Percentiles rank a stretch among this genome's conserved stretches.
These are phyloP conservation scores for Lizonia empirigonia DNA, from an alignment of 2,329 filamentous ascomycete species.

Conservation along the genomic window DNA sequence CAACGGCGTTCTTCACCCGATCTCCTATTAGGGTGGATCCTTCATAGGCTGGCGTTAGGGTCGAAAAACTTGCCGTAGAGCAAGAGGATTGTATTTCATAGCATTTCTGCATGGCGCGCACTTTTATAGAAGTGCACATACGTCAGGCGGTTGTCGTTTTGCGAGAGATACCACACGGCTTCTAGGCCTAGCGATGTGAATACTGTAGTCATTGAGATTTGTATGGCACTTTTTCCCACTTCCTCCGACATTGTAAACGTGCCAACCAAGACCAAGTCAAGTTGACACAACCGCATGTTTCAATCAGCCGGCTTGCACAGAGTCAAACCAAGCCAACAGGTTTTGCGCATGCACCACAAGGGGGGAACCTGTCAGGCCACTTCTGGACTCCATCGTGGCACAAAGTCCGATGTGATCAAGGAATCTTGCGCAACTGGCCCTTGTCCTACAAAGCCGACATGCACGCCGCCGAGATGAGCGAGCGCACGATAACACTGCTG, in stretches of 20 bases:
- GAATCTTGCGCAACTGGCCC: constrained; percentile 2
- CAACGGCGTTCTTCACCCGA: constrained; percentile 36
- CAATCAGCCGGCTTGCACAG: background rate
- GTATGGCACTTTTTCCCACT: background rate
- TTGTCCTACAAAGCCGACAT: background rate
- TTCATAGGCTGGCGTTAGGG: constrained; percentile 31
- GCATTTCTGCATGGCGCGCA: constrained; percentile 33
- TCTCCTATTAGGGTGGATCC: constrained; percentile 26
- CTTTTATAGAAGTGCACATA: constrained; percentile 40
- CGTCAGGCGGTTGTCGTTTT: constrained; percentile 23
- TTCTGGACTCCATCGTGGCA: constrained; percentile 4
- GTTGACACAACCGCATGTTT: background rate
- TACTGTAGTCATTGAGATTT: constrained; percentile 20
- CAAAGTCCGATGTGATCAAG: constrained; percentile 10
- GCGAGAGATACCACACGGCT: constrained; percentile 34
- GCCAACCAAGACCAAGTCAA: background rate
- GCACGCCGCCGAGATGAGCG: constrained; percentile 4
- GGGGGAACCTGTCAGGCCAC: constrained; percentile 12
- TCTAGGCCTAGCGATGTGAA: constrained; percentile 28
- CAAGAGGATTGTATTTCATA: constrained; percentile 19
- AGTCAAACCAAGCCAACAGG: constrained; percentile 1
- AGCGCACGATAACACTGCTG: constrained; percentile 7
- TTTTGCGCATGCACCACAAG: constrained; percentile 5
- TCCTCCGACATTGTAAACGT: background rate
- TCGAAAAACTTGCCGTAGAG: constrained; percentile 20